Base-by-base conservation (phyloP, 2,329 filamentous ascomycete genomes). In the Trichoderma oligosporum region DNA sequence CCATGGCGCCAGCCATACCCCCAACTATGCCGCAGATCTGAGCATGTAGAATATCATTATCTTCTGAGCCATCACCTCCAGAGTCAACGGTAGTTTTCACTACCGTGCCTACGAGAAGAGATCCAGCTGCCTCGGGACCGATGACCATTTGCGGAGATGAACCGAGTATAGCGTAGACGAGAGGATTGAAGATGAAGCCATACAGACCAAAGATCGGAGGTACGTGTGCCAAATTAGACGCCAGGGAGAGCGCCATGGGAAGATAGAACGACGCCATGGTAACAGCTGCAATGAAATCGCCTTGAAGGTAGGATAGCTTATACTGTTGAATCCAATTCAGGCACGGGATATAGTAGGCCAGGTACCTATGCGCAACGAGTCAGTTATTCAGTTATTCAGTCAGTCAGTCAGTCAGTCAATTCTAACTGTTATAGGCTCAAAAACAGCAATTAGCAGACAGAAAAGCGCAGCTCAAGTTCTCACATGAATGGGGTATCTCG, bases 251-350 rank as follows among this genome's bases (percentile, higher is more conserved):
- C 0, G 91, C 88, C 92, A 99, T 97, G 51, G 94, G 94, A 35
- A 99, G 88, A 71, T 99, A 99, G 76, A 99, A 94, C 24, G 92
- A 96, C n/a, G 93, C 90, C 76, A 99, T 87, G n/a, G 94, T 97
- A 61, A 97, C 71, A 47, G 93, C 92, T 7, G 93, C 88, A 12
- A 96, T 78, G 16, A 97, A 75, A 71, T 99, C 94, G 46, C 94
- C 94, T 64, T 87, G 84, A 46, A 97, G 73, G 72, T 89, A 96
- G 3, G 84, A 82, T 81, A 84, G 86, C 64, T 82, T 84, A 73
- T 99, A 99, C 73, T 96, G 90, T 52, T 79, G 80, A 61, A 96
- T 87, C 94, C 94, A 99, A 62, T 87, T 91, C 63, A 96, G 76
- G 61, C 92, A 89, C 0, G 94, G 94, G 44, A 99, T 78, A 70